Percentiles rank a stretch among this genome's conserved stretches.
phyloP scores from a whole-genome alignment of 176 grass and related monocot species.

The Oryza australiensis region DNA sequence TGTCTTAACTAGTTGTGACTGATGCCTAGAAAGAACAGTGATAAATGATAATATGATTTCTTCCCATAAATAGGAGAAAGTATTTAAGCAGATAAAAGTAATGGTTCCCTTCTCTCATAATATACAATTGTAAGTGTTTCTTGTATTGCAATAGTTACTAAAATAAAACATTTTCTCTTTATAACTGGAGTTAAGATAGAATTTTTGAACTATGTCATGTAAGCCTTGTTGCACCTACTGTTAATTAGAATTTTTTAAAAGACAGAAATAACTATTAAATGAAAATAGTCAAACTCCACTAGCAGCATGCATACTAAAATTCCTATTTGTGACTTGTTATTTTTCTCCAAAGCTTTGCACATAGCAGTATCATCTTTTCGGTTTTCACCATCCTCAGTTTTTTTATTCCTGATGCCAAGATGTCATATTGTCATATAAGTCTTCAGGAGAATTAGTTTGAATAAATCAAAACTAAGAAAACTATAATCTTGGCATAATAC shows the following conservation, averaged over 20 bases:
- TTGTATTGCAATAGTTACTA: background rate
- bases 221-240: background rate
- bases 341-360: background rate
- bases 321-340: background rate
- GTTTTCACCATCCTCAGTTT: background rate
- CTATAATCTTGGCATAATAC: background rate
- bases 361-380: background rate
- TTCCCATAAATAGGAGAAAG: background rate
- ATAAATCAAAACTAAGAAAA: background rate
- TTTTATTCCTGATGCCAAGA: background rate
- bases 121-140: background rate
- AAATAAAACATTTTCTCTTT: background rate
- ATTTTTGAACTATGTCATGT: background rate
- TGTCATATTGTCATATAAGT: constrained; percentile 24
- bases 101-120: background rate
- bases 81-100: background rate
- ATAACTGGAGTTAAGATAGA: background rate
- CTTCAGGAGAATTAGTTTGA: background rate
- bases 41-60: background rate
- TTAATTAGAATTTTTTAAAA: background rate
- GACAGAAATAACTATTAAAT: background rate
- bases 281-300: background rate
- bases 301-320: background rate
- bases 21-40: too few species aligned
- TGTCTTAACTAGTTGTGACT: background rate